A percentile compares a stretch with the other conserved stretches of the same genome.
Evolutionary conservation across 2,329 filamentous ascomycete genomes (phyloP).

Genomic region (Cladophialophora exuberans): DNA sequence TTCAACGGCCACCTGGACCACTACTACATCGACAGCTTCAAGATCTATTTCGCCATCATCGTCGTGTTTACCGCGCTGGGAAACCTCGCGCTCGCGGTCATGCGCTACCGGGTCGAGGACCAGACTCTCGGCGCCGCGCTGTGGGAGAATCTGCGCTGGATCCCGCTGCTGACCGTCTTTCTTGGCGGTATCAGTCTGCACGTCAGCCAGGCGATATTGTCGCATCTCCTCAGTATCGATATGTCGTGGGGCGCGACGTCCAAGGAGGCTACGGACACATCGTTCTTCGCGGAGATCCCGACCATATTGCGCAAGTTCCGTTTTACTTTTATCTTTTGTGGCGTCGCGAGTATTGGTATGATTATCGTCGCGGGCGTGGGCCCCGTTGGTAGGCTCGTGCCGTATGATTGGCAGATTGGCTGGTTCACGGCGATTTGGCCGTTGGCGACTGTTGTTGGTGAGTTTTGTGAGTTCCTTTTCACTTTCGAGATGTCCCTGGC

Average conservation of each 20-base stretch:
- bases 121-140: conserved; percentile 54
- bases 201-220: conserved; percentile 75
- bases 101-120: conserved; percentile 65
- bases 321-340: conserved; percentile 54
- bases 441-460: conserved; percentile 54
- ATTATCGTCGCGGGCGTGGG: conserved; percentile 50
- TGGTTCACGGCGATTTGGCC: conserved; percentile 65
- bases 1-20: conserved; percentile 68
- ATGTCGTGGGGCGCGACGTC: conserved; percentile 85
- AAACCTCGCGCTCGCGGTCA: conserved; percentile 63
- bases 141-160: conserved; percentile 65
- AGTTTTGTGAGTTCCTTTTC: conserved; percentile 1
- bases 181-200: conserved; percentile 80
- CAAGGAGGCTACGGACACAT: conserved; percentile 72
- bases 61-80: conserved; percentile 67
- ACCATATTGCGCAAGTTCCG: conserved; percentile 80
- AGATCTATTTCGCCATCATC: conserved; percentile 65
- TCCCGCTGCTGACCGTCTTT: conserved; percentile 71
- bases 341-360: conserved; percentile 51
- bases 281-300: conserved; percentile 83
- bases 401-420: conserved; percentile 59
- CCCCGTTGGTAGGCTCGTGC: conserved; percentile 39
- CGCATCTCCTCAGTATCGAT: conserved; percentile 83
- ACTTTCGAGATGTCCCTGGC: no score
- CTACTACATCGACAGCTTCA: conserved; percentile 70